Evolutionary conservation across 345 rosid species (phyloP).

Genomic region (Salix koriyanagi): DNA sequence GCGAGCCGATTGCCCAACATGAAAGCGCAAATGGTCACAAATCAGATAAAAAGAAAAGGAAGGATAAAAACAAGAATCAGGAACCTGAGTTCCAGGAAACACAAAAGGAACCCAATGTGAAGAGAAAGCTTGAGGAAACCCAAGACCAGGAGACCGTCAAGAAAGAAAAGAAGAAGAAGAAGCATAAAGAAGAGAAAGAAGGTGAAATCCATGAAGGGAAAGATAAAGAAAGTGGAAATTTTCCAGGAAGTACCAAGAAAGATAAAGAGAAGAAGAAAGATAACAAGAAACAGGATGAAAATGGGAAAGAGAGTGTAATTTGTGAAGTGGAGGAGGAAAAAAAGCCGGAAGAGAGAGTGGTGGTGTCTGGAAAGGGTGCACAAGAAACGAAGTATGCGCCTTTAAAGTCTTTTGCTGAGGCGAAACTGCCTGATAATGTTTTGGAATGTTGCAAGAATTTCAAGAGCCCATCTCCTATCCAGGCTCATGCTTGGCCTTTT

Average conservation of each 20-base stretch:
- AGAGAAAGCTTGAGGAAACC: slow-evolving; percentile 27
- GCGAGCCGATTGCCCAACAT: slow-evolving; percentile 19
- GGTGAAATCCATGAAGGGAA: slow-evolving; percentile 6
- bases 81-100: slow-evolving; percentile 12
- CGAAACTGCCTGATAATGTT: slow-evolving; percentile 65
- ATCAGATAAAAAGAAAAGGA: slow-evolving; percentile 20
- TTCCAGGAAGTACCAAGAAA: slow-evolving; percentile 9
- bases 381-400: slow-evolving; percentile 61
- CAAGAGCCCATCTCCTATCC: slow-evolving; percentile 80
- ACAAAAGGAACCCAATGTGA: slow-evolving; percentile 23
- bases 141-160: slow-evolving; percentile 3
- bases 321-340: slow-evolving; percentile 11
- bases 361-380: slow-evolving; percentile 58
- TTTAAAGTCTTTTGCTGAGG: slow-evolving; percentile 46
- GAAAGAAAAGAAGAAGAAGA: slow-evolving; percentile 24
- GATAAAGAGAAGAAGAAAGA: slow-evolving; percentile 26
- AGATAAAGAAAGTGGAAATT: slow-evolving; percentile 1
- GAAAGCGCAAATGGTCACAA: not conserved
- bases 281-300: slow-evolving; percentile 8
- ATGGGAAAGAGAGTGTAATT: not conserved
- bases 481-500: slow-evolving; percentile 92
- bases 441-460: slow-evolving; percentile 71
- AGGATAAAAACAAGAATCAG: slow-evolving; percentile 42
- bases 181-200: slow-evolving; percentile 24
- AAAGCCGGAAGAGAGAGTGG: slow-evolving; percentile 38